phyloP scores from a whole-genome alignment of 768 basidiomycete species.

The Boletus reticulatus region DNA sequence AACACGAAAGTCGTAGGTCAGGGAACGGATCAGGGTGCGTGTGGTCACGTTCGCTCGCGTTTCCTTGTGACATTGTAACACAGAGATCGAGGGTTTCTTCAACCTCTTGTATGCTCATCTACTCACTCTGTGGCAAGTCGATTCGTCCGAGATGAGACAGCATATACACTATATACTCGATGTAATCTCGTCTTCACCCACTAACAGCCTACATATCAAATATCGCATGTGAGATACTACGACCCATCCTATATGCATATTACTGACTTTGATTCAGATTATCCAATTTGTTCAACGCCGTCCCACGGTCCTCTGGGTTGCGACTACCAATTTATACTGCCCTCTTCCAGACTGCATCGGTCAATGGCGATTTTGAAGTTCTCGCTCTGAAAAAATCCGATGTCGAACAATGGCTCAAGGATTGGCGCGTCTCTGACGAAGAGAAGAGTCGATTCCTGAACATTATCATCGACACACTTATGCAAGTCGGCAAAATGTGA shows the following conservation, averaged over 20 bases:
- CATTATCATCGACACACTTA: conserved; percentile 55
- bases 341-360: conserved; percentile 57
- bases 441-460: conserved; percentile 69
- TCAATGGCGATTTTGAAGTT: conserved; percentile 59
- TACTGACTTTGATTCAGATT: conserved; percentile 43
- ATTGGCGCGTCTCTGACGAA: conserved; percentile 65
- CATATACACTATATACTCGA: conserved; percentile 49
- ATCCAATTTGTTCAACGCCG: conserved; percentile 79
- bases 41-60: not conserved
- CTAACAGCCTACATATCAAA: conserved; percentile 56
- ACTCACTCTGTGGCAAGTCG: conserved; percentile 53
- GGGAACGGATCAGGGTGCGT: conserved; percentile 72
- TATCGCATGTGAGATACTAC: conserved; percentile 61
- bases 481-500: conserved; percentile 58
- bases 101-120: conserved; percentile 78
- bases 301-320: conserved; percentile 62
- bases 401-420: conserved; percentile 75
- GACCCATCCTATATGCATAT: not conserved
- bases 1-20: conserved; percentile 72
- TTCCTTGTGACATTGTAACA: conserved; percentile 7
- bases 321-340: conserved; percentile 61
- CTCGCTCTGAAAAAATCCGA: conserved; percentile 58
- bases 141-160: conserved; percentile 53
- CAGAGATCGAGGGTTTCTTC: conserved; percentile 88
- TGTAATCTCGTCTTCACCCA: conserved; percentile 52